A percentile compares a stretch with the other conserved stretches of the same genome.
Conservation (phyloP, 352 stramenopile genomes). For the Phytophthora lateralis region DNA sequence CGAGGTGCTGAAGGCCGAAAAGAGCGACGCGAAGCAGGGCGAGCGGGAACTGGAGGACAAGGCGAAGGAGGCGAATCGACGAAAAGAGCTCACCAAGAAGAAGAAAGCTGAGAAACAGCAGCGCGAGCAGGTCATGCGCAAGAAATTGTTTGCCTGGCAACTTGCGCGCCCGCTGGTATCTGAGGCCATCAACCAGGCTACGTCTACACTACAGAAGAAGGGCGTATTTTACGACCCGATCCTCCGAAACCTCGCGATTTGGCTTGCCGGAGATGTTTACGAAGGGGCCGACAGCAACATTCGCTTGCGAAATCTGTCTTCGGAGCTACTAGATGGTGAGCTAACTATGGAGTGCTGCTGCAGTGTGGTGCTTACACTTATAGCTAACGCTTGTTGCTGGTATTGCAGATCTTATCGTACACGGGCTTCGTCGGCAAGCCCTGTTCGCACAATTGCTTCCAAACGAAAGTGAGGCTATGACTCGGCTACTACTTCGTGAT, state of each 20-base stretch:
- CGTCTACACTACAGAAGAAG: constrained; percentile 37
- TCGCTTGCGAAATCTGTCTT: constrained; percentile 39
- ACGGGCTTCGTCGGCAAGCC: constrained; percentile 50
- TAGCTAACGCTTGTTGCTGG: neutral
- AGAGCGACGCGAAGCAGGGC: constrained; percentile 42
- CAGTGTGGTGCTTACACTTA: neutral
- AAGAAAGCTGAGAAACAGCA: constrained; percentile 48
- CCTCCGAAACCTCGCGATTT: constrained; percentile 50
- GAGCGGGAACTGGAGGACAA: constrained; percentile 61
- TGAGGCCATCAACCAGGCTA: constrained; percentile 41
- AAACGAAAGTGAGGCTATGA: constrained; percentile 51
- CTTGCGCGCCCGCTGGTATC: constrained; percentile 53
- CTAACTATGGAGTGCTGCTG: neutral
- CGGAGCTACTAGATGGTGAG: constrained; percentile 53
- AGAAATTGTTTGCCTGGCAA: constrained; percentile 70
- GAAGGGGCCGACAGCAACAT: constrained; percentile 48
- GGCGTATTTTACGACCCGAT: constrained; percentile 77
- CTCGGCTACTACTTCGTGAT: constrained; percentile 56
- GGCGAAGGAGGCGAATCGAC: constrained; percentile 48
- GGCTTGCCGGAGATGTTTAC: constrained; percentile 53
- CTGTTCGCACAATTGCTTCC: constrained; percentile 51
- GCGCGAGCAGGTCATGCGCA: constrained; percentile 47
- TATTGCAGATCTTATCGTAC: constrained; percentile 46
- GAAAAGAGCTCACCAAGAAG: constrained; percentile 57
- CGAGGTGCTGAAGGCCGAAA: constrained; percentile 47